Conservation (phyloP, 73 alveolate species). For the Paramecium octaurelia region DNA sequence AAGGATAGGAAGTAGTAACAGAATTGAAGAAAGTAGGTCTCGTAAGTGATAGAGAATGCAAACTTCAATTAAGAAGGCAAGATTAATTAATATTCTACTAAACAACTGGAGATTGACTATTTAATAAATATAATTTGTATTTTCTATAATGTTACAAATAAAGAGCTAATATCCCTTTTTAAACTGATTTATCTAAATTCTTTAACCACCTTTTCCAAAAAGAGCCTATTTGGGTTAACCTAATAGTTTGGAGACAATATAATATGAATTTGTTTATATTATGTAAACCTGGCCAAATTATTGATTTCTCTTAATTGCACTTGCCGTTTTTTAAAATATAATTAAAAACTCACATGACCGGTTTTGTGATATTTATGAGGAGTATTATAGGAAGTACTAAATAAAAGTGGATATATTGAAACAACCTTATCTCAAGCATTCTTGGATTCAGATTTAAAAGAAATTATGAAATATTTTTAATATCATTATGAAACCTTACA, state of each 20-base stretch:
- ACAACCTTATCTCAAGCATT: background rate
- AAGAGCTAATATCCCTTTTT: background rate
- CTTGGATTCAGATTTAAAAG: background rate
- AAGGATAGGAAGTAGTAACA: constrained; percentile 12
- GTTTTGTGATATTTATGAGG: background rate
- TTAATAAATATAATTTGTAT: background rate
- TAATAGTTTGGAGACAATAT: too few species aligned
- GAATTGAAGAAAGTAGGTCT: constrained; percentile 7
- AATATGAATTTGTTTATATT: too few species aligned
- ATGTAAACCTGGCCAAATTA: too few species aligned
- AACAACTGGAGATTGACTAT: constrained; percentile 18
- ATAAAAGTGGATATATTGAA: background rate
- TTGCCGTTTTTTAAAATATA: too few species aligned
- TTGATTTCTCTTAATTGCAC: too few species aligned
- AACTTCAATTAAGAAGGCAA: background rate
- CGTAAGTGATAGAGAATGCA: background rate
- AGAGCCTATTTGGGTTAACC: too few species aligned
- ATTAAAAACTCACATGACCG: too few species aligned
- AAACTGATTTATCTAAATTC: background rate
- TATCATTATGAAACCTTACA: background rate
- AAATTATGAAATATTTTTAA: constrained; percentile 1
- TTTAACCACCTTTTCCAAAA: background rate
- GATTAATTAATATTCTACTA: background rate
- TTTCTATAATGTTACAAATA: background rate
- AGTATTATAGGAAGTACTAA: background rate